Evolutionary conservation across 345 rosid species (phyloP).

Genomic region (Eucalyptus marginata): DNA sequence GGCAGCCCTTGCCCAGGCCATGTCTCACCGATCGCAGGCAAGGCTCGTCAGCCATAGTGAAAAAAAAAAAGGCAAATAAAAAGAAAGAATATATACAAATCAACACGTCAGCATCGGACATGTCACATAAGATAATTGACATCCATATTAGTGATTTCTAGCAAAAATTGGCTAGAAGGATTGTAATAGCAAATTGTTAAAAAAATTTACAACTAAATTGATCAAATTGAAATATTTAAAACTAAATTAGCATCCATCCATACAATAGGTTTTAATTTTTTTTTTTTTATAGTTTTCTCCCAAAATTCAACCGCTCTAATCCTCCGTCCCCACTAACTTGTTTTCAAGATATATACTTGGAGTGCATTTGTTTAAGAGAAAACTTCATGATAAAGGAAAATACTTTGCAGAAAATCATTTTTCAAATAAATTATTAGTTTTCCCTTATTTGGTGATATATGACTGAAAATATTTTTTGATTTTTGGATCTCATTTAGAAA

Average conservation of each 20-base stretch:
- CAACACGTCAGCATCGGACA: fast-evolving
- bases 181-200: not conserved
- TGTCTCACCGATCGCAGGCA: fast-evolving
- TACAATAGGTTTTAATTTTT: fast-evolving
- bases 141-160: not conserved
- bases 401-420: too few species aligned
- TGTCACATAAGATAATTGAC: fast-evolving
- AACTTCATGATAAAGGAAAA: too few species aligned
- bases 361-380: too few species aligned
- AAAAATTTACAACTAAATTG: not conserved
- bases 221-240: not conserved
- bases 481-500: too few species aligned
- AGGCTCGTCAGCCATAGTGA: fast-evolving
- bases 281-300: not conserved
- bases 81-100: not conserved
- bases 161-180: fast-evolving
- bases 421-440: too few species aligned
- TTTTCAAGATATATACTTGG: not conserved
- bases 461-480: too few species aligned
- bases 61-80: not conserved
- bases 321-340: not conserved
- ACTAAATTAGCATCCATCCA: not conserved
- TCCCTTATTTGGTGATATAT: too few species aligned
- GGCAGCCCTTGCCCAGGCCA: too few species aligned
- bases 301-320: not conserved